phyloP scores from a whole-genome alignment of 768 basidiomycete species.

The Suillus subalutaceus region DNA sequence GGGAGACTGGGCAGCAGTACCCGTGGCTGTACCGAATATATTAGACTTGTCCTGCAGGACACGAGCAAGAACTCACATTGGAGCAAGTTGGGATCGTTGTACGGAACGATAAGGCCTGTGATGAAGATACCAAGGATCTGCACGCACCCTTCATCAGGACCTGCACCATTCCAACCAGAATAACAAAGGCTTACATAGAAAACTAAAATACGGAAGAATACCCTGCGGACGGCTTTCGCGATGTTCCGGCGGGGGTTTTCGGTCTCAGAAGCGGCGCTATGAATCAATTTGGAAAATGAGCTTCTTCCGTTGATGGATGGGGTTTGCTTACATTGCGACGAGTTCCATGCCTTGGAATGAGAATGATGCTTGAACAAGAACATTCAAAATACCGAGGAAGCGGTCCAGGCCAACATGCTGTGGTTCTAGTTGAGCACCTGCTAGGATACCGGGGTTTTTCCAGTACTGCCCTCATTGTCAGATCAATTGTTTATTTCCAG shows the following conservation, averaged over 20 bases:
- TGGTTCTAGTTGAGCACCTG: constrained; percentile 34
- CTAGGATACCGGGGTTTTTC: constrained; percentile 65
- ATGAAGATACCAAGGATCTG: constrained; percentile 69
- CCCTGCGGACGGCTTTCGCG: constrained; percentile 71
- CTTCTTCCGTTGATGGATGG: constrained; percentile 21
- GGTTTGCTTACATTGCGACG: constrained; percentile 59
- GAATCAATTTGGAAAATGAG: constrained; percentile 15
- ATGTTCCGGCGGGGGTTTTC: constrained; percentile 80
- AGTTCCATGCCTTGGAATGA: constrained; percentile 81
- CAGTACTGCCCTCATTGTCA: constrained; percentile 48
- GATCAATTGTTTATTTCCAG: not conserved
- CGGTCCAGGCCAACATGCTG: constrained; percentile 38
- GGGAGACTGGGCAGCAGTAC: constrained; percentile 74
- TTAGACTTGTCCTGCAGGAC: not conserved
- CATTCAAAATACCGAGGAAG: constrained; percentile 44
- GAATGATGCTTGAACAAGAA: constrained; percentile 62
- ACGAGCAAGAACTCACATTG: constrained; percentile 29
- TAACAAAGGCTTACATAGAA: constrained; percentile 59
- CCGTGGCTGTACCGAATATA: constrained; percentile 45
- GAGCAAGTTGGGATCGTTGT: constrained; percentile 55
- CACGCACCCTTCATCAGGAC: not conserved
- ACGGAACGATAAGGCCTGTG: constrained; percentile 78
- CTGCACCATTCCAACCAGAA: not conserved
- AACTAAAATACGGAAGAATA: constrained; percentile 78
- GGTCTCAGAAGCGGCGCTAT: constrained; percentile 75